Conservation (phyloP, 192 early-diverging fungal species). For the Coemansia sp. region DNA sequence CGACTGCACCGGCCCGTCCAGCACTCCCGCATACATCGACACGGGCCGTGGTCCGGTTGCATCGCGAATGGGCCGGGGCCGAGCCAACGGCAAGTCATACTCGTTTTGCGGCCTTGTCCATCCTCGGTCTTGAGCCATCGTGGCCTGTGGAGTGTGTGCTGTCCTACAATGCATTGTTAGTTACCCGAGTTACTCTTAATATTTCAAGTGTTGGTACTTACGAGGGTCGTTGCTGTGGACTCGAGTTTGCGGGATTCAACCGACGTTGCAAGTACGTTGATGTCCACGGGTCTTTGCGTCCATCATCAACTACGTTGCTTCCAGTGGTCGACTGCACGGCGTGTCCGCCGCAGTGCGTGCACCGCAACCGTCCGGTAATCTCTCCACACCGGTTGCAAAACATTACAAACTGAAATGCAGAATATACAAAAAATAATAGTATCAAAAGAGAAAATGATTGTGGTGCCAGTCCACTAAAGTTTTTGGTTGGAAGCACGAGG, state of each 20-base stretch:
- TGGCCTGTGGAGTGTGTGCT: no score
- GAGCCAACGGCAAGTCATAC: conserved; percentile 12
- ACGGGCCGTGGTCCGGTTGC: conserved; percentile 26
- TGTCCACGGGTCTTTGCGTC: conserved; percentile 49
- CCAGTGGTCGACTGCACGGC: conserved; percentile 38
- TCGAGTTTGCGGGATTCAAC: conserved; percentile 19
- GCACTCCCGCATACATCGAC: conserved; percentile 39
- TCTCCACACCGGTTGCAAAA: conserved; percentile 49
- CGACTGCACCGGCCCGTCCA: conserved; percentile 39
- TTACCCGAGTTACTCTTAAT: no score
- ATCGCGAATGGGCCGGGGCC: conserved; percentile 35
- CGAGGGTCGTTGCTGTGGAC: conserved; percentile 17
- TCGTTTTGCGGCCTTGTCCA: not conserved
- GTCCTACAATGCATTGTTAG: no score
- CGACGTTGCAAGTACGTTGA: conserved; percentile 46
- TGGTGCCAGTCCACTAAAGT: no score
- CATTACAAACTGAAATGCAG: conserved; percentile 16
- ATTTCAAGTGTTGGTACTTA: conserved; percentile 3
- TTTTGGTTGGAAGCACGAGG: not conserved
- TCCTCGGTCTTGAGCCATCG: not conserved
- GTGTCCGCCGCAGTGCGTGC: conserved; percentile 37
- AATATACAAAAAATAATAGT: not conserved
- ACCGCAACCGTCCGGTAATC: conserved; percentile 21
- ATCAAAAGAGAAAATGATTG: not conserved
- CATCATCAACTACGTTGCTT: conserved; percentile 11